Base-by-base conservation (phyloP, 192 early-diverging fungal genomes). In the Backusella luteola region DNA sequence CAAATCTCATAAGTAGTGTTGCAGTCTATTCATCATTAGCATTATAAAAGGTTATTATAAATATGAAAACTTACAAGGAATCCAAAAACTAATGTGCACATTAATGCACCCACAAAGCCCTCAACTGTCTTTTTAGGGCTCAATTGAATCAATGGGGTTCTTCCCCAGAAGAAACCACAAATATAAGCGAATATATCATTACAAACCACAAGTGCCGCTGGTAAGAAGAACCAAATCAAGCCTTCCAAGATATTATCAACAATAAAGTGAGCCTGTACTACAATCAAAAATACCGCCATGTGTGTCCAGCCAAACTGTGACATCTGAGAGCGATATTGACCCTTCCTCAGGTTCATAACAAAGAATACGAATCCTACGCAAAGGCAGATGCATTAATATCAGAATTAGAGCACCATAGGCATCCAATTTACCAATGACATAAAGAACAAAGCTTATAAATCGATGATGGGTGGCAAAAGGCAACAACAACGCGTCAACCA, bases 61-160 rank as follows among this genome's bases (percentile, higher is more conserved):
- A 6, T 32, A 63, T 38, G 36, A 23, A 26, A n/a, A 76, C 87
- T 76, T 80, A 90, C 89, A 73, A 95, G 79, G 67, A 96, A 93
- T 3, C 92, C 96, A 86, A 97, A 95, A n/a, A 94, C 81, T 77
- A 98, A 81, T 0, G 97, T 99, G 41, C 89, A 89, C 68, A 95
- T 74, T 59, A 94, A 90, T 29, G 90, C 97, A 73, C 97, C 97
- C 71, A 97, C 88, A 72, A 97, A 99, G 4, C 97, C 97, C 81
- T 99, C 97, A 83, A 95, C 95, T 15, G 97, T 99, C 87, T 99
- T 99, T 84, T 99, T 99, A 46, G 97, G 97, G 80, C 93, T 94
- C n/a, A 99, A 84, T 78, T 92, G 90, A 77, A 98, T 97, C 41
- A 99, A 87, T 36, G 92, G 94, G 12, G 95, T 96, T 52, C 89